Conservation (phyloP, 2,329 filamentous ascomycete species). For the Chaetomium sp. region DNA sequence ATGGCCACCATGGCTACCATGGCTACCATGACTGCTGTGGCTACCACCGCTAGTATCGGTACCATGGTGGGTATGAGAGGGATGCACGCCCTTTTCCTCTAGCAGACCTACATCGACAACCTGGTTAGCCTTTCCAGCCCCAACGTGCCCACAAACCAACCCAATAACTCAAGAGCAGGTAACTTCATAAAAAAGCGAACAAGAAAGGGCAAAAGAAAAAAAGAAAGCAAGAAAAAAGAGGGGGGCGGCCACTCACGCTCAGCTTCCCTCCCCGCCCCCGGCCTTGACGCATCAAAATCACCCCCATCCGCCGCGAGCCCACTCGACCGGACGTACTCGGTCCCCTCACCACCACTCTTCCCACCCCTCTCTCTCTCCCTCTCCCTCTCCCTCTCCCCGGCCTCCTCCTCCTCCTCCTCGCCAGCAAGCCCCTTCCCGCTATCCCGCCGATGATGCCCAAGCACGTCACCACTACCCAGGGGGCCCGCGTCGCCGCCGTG, state of each 20-base stretch:
- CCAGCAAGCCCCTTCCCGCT: slow-evolving; percentile 21
- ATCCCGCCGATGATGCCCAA: slow-evolving; percentile 8
- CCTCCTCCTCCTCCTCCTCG: slow-evolving; percentile 30
- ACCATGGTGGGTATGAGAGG: not conserved
- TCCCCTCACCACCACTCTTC: slow-evolving; percentile 48
- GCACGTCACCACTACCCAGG: not conserved
- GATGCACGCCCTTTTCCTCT: slow-evolving; percentile 54
- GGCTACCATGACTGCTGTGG: not conserved
- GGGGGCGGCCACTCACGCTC: slow-evolving; percentile 63
- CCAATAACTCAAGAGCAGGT: too few relatives aligned
- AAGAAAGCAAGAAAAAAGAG: not conserved
- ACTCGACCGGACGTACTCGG: slow-evolving; percentile 57
- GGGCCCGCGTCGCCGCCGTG: slow-evolving; percentile 39
- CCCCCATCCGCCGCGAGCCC: slow-evolving; percentile 67
- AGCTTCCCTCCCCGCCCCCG: slow-evolving; percentile 67
- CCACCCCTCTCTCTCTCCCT: too few relatives aligned
- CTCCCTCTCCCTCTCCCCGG: slow-evolving; percentile 27
- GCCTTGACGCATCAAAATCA: slow-evolving; percentile 64
- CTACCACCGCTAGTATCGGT: not conserved
- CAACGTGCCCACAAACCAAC: too few relatives aligned
- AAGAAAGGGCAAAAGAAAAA: not conserved
- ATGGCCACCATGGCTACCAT: not conserved
- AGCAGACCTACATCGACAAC: slow-evolving; percentile 48
- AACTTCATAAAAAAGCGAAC: not conserved
- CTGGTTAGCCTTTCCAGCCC: slow-evolving; percentile 2